These are phyloP conservation scores for Cenococcum geophilum DNA, from an alignment of 495 filamentous ascomycete species.

Conservation along the genomic window DNA sequence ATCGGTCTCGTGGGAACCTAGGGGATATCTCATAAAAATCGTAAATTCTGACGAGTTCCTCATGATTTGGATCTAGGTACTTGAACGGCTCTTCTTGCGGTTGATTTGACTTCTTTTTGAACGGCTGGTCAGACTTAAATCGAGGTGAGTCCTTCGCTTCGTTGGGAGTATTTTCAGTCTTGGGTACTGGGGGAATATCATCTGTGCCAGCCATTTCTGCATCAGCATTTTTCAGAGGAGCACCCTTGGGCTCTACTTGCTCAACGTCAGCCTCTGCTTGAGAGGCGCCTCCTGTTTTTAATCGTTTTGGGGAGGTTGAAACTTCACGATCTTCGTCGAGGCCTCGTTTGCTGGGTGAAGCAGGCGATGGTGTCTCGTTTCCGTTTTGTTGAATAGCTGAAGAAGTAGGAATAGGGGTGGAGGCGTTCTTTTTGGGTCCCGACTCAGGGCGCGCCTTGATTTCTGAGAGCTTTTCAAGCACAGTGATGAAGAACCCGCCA, in stretches of 20 bases:
- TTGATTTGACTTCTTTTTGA: constrained; percentile 42
- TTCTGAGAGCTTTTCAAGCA: constrained; percentile 83
- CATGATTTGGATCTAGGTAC: constrained; percentile 65
- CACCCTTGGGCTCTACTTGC: neutral
- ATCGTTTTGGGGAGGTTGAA: constrained; percentile 42
- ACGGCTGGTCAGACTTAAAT: neutral
- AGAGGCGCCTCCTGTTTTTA: constrained; percentile 1
- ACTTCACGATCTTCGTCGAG: constrained; percentile 42
- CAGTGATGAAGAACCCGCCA: constrained; percentile 93
- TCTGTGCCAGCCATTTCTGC: neutral
- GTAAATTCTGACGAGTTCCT: constrained; percentile 66
- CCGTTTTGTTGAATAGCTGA: neutral
- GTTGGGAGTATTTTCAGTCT: constrained; percentile 44
- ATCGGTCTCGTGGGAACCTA: constrained; percentile 80
- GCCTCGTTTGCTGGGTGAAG: constrained; percentile 41
- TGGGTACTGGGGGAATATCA: neutral
- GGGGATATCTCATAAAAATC: constrained; percentile 75
- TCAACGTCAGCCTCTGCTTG: neutral
- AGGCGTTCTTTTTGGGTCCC: constrained; percentile 37
- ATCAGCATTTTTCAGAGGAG: neutral
- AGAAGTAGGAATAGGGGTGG: neutral
- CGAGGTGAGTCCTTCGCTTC: constrained; percentile 33
- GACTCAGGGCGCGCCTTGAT: constrained; percentile 77
- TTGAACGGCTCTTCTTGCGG: constrained; percentile 85
- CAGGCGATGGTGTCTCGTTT: neutral